A percentile compares a stretch with the other conserved stretches of the same genome.
phyloP scores from a whole-genome alignment of 2,329 filamentous ascomycete species.

The Ceratocystis lukuohia region DNA sequence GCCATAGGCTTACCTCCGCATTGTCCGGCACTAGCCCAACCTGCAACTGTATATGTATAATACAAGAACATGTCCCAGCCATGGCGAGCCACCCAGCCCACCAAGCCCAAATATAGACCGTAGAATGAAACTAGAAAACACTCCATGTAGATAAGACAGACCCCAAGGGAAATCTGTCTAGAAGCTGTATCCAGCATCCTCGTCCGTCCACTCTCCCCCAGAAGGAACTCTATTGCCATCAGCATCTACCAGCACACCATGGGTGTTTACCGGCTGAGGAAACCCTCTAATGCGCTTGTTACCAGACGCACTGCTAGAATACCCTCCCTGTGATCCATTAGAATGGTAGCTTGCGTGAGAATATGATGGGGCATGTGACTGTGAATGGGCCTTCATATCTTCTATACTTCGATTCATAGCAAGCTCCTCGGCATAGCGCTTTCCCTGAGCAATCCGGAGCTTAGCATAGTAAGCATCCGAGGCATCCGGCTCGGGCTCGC shows the following conservation, averaged over 20 bases:
- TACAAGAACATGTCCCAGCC: background rate
- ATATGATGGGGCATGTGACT: slow-evolving; percentile 11
- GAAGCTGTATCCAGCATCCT: slow-evolving; percentile 39
- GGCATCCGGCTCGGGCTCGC: slow-evolving; percentile 60
- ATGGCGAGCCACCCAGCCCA: background rate
- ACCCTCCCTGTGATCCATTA: slow-evolving; percentile 7
- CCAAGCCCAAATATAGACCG: background rate
- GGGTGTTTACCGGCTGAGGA: slow-evolving; percentile 36
- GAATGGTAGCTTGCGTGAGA: slow-evolving; percentile 13
- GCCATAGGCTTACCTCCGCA: background rate
- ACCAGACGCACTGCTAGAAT: background rate
- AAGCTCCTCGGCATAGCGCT: slow-evolving; percentile 31
- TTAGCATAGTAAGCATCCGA: slow-evolving; percentile 72
- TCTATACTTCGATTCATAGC: slow-evolving; percentile 19
- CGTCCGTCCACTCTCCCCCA: slow-evolving; percentile 54
- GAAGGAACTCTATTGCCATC: slow-evolving; percentile 50
- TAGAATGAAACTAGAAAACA: background rate
- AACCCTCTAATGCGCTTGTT: slow-evolving; percentile 13
- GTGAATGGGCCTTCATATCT: slow-evolving; percentile 22
- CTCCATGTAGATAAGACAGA: background rate
- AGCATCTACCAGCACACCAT: slow-evolving; percentile 39
- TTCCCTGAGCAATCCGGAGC: slow-evolving; percentile 48
- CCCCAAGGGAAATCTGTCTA: background rate
- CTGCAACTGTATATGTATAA: background rate
- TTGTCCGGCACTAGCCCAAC: too few relatives aligned